Base-by-base conservation (phyloP, 768 basidiomycete species). In the Baorangia bicolor region DNA sequence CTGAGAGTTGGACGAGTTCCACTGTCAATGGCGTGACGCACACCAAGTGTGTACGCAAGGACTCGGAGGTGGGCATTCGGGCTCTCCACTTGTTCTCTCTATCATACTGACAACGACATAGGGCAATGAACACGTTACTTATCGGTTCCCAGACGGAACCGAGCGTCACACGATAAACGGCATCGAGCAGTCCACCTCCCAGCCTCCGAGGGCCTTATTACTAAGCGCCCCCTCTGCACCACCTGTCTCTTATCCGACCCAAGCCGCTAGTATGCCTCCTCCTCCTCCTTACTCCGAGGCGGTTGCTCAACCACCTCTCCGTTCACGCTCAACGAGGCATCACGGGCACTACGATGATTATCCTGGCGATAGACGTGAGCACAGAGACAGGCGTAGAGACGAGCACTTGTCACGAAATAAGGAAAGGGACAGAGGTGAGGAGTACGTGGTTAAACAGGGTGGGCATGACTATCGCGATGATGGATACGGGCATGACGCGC, bases 121-220 rank as follows among this genome's bases (percentile, higher is more conserved):
- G 89, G 90, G 90, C 3, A 89, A 89, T 60, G 87, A 89, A 62
- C 87, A 90, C 67, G 74, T 87, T 44, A 84, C 80, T 13, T 82
- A 83, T 49, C 83, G 77, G 9, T 81, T 79, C 53, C 81, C 85
- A 6, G 87, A 91, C 51, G 90, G 90, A 10, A 80, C 81, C 40
- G 78, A 88, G 64, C 73, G 83, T 3, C 77, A 78, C 63, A 86
- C 81, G 16, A 75, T 92, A 62, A 90, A 92, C 54, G 90, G 90
- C 12, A 68, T 87, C 30, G 78, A 80, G 12, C 80, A 78, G 49
- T 50, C 69, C 4, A 31, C 59, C 4, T 20, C 60, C 21, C 55
- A 56, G 31, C 46, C 58, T 33, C 37, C 1, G 18, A 64, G 58
- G 50, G 59, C 62, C 16, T 43, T 70, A 5, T 56, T 25, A 13